Evolutionary conservation across 257 asterid species (phyloP).

Genomic region (Craterostigma plantagineum): DNA sequence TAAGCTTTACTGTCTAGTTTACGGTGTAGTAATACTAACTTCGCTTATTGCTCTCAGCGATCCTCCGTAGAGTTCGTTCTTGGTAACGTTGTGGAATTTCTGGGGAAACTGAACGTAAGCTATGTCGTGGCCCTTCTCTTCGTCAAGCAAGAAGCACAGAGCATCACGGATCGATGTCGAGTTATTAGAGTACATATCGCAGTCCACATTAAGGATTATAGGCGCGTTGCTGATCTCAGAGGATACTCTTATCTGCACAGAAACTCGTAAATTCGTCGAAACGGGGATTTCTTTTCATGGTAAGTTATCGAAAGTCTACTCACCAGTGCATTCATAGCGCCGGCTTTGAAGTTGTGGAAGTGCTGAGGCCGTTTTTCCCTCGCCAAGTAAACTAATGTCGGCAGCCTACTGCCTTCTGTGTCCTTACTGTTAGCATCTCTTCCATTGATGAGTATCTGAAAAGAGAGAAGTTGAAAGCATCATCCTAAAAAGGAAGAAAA

Average conservation of each 20-base stretch:
- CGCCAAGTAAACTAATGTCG: conserved; percentile 70
- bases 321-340: conserved; percentile 88
- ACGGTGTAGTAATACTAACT: conserved; percentile 22
- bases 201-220: conserved; percentile 57
- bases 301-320: conserved; percentile 3
- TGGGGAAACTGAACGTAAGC: conserved; percentile 79
- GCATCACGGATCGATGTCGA: conserved; percentile 43
- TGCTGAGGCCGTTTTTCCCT: conserved; percentile 68
- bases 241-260: conserved; percentile 63
- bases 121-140: conserved; percentile 34
- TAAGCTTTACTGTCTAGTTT: no score
- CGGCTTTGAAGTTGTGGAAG: conserved; percentile 86
- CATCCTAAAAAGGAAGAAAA: not conserved
- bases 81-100: conserved; percentile 34
- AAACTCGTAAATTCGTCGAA: not conserved
- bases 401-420: conserved; percentile 30
- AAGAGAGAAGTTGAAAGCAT: not conserved
- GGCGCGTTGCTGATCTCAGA: conserved; percentile 65
- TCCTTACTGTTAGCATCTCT: conserved; percentile 32
- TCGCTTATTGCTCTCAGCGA: conserved; percentile 18
- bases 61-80: conserved; percentile 52
- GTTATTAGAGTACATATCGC: conserved; percentile 77
- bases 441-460: conserved; percentile 43
- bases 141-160: conserved; percentile 79
- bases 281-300: not conserved